Conservation (phyloP, 1,284 basidiomycete species). For the Singerocomus inundabilis region DNA sequence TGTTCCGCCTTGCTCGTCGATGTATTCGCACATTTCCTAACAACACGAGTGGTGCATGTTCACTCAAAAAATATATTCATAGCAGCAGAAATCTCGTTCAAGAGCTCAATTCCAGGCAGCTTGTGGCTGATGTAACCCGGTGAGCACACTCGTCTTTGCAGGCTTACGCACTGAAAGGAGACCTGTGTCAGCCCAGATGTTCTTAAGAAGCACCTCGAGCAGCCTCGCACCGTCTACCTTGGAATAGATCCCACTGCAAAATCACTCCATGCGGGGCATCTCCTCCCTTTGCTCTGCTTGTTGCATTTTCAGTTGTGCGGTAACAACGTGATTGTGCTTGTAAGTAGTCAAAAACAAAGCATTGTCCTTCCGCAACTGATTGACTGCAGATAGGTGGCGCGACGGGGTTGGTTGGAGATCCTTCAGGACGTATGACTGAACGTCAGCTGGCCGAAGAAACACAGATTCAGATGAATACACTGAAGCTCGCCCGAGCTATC, state of each 20-base stretch:
- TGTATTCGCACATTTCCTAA: slow-evolving; percentile 10
- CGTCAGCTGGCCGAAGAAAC: slow-evolving; percentile 65
- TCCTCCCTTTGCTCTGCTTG: slow-evolving; percentile 84
- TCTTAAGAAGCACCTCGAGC: slow-evolving; percentile 31
- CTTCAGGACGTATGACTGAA: slow-evolving; percentile 86
- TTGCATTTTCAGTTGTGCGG: slow-evolving; percentile 86
- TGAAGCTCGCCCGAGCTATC: slow-evolving; percentile 65
- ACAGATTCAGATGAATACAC: slow-evolving; percentile 69
- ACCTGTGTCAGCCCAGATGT: slow-evolving; percentile 24
- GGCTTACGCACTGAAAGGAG: not conserved
- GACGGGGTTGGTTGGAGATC: slow-evolving; percentile 96
- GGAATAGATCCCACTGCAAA: slow-evolving; percentile 92
- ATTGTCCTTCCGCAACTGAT: slow-evolving; percentile 4
- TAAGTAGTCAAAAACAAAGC: slow-evolving; percentile 39
- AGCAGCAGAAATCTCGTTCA: slow-evolving; percentile 21
- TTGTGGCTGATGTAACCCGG: slow-evolving; percentile 34
- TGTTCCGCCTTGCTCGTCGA: slow-evolving; percentile 25
- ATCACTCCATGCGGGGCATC: slow-evolving; percentile 91
- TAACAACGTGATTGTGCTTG: slow-evolving; percentile 80
- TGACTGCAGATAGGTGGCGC: slow-evolving; percentile 87
- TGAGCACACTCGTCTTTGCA: slow-evolving; percentile 12
- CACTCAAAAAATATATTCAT: slow-evolving; percentile 17
- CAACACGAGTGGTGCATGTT: not conserved
- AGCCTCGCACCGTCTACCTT: slow-evolving; percentile 68
- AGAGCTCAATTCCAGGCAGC: slow-evolving; percentile 27